phyloP scores from a whole-genome alignment of 768 basidiomycete species.

The Lactarius akahatsu region DNA sequence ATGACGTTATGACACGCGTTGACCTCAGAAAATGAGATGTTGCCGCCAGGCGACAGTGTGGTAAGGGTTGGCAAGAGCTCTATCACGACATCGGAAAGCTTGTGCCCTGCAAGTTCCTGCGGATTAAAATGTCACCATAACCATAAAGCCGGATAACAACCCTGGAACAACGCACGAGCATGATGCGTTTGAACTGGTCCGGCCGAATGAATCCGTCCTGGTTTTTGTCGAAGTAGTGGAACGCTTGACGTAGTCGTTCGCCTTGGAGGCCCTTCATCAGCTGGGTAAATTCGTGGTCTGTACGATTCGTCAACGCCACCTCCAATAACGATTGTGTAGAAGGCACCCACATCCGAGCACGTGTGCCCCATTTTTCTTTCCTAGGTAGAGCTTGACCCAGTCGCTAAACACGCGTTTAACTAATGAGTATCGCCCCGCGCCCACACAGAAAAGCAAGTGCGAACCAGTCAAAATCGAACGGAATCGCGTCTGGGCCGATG shows the following conservation, averaged over 20 bases:
- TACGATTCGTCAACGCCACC: constrained; percentile 24
- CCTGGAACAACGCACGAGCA: constrained; percentile 58
- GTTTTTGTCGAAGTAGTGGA: constrained; percentile 86
- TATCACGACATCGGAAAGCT: constrained; percentile 90
- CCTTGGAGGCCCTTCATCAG: constrained; percentile 99
- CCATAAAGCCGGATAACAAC: neutral
- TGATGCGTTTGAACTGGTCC: constrained; percentile 93
- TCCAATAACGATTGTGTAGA: constrained; percentile 1
- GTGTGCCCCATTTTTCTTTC: constrained; percentile 87
- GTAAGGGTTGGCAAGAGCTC: constrained; percentile 91
- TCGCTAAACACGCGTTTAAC: constrained; percentile 49
- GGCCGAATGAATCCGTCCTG: constrained; percentile 93
- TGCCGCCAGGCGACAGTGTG: constrained; percentile 82
- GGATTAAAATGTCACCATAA: constrained; percentile 6
- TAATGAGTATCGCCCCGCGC: neutral
- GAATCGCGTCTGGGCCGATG: constrained; percentile 74
- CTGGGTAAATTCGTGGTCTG: constrained; percentile 96
- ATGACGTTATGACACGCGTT: constrained; percentile 97
- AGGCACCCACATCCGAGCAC: constrained; percentile 78
- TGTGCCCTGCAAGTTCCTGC: constrained; percentile 95
- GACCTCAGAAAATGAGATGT: constrained; percentile 95
- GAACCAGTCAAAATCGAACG: constrained; percentile 93
- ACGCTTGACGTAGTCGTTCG: constrained; percentile 94
- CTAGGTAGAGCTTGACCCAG: constrained; percentile 96
- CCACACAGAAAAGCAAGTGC: constrained; percentile 30